Base-by-base conservation (phyloP, 169 alveolate species). In the Eimeria praecox region DNA sequence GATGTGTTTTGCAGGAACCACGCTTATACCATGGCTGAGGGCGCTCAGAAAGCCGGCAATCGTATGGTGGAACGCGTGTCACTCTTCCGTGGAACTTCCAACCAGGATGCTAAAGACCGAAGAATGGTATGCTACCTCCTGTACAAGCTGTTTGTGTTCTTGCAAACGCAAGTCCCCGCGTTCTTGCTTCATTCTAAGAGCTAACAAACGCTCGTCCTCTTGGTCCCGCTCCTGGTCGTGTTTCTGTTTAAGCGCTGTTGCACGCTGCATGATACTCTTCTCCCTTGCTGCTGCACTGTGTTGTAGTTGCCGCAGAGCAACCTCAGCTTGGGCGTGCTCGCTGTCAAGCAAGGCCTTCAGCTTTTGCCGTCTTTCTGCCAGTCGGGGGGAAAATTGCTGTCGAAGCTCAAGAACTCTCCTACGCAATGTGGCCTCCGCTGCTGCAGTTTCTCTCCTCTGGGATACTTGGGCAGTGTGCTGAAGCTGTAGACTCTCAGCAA, bases 121-220 rank as follows among this genome's bases (percentile, higher is more conserved):
- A 38, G 14, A 27, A 44, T 44, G 94, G 54, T 22, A 42, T 24
- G 78, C 1, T 64, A 87, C 94, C 94, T 87, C 83, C 49, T 62
- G 38, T 40, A 87, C 66, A 54, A 62, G 94, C 82, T 38, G 62
- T 66, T 62, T 59, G 40, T 49, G 27, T 87, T 59, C 80, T 46
- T 59, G 94, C 44, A 20, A 40, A 33, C 83, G 94, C 66, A 87
- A 27, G 12, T 87, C 83, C 35, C 52, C 94, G 46, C 44, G 83
- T 46, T 46, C 82, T 42, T 87, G 94, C 38, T 54, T 85, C 64
- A 27, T 24, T 64, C 46, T 35, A 24, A 62, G 83, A 12, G 56
- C 44, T 12, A 35, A 49, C 83, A 59, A 75, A 35, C 94, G 80
- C 94, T 87, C 64, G 94, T 87, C 94, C 59, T 87, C 78, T n/a